phyloP scores from a whole-genome alignment of 768 basidiomycete genomes.

The Naganishia vishniacii region DNA sequence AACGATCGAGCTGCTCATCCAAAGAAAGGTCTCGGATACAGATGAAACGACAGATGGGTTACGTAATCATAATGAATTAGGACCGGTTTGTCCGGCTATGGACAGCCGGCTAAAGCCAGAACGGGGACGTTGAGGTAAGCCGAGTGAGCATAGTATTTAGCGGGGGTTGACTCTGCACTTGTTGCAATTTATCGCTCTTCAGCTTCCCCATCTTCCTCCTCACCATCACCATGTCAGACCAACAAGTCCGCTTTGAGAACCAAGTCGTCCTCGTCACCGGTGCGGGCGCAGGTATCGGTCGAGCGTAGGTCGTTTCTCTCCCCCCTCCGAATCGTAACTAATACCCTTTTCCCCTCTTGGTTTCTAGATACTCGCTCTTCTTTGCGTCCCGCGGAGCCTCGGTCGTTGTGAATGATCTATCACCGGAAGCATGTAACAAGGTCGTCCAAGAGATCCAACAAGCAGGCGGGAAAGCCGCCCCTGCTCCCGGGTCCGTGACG shows the following conservation, averaged over 20 bases:
- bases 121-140: neutral
- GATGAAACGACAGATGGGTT: too few relatives aligned
- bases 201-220: neutral
- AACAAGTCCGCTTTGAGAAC: slow-evolving; percentile 59
- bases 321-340: neutral
- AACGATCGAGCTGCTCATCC: neutral
- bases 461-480: slow-evolving; percentile 82
- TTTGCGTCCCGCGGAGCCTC: slow-evolving; percentile 91
- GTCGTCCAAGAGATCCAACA: slow-evolving; percentile 82
- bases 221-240: slow-evolving; percentile 7
- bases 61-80: too few relatives aligned
- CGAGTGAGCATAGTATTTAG: neutral
- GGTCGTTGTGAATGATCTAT: slow-evolving; percentile 93
- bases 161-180: neutral
- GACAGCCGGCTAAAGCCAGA: too few relatives aligned
- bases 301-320: slow-evolving; percentile 59
- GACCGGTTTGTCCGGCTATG: too few relatives aligned
- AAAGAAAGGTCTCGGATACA: neutral
- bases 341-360: neutral
- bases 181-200: neutral
- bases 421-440: slow-evolving; percentile 75
- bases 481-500: slow-evolving; percentile 76
- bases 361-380: slow-evolving; percentile 70
- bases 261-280: slow-evolving; percentile 94
- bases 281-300: slow-evolving; percentile 89